A percentile compares a stretch with the other conserved stretches of the same genome.
Evolutionary conservation across 768 basidiomycete genomes (phyloP).

Genomic region (Rhizopogon rudus): DNA sequence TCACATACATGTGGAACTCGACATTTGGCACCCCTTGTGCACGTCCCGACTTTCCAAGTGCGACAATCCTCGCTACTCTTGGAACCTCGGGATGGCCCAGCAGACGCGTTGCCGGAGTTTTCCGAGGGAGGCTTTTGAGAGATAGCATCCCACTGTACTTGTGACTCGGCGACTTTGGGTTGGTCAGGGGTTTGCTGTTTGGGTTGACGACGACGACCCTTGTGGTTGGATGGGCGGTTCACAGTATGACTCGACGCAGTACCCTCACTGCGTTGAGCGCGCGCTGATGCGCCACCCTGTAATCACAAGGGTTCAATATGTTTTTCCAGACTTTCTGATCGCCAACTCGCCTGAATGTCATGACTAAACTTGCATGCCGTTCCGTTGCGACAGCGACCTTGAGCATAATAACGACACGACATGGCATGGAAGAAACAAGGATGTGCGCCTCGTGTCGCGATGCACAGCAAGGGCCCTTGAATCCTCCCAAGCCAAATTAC

Average conservation of each 20-base stretch:
- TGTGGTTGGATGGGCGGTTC: background rate
- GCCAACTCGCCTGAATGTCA: constrained; percentile 7
- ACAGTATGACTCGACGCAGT: too few species aligned
- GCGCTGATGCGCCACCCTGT: constrained; percentile 1
- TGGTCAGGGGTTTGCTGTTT: background rate
- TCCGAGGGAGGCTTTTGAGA: background rate
- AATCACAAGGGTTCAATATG: background rate
- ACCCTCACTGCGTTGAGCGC: background rate
- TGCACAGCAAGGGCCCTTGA: background rate
- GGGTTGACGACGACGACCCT: background rate
- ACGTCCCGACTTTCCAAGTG: constrained; percentile 34
- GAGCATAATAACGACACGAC: constrained; percentile 16
- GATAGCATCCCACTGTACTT: background rate
- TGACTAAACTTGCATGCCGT: constrained; percentile 22
- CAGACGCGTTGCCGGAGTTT: constrained; percentile 7
- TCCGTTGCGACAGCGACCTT: constrained; percentile 24
- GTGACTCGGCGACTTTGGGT: background rate
- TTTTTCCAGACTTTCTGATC: background rate
- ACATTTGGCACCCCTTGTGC: constrained; percentile 31
- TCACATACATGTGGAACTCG: constrained; percentile 31
- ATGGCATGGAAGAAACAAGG: background rate
- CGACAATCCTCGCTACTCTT: constrained; percentile 19
- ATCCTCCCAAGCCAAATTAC: background rate
- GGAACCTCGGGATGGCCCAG: constrained; percentile 4
- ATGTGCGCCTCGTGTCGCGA: background rate